Evolutionary conservation across 2,329 filamentous ascomycete genomes (phyloP), one percentile per base, ranked within the genome.

Genomic region (Colletotrichum sp.): DNA sequence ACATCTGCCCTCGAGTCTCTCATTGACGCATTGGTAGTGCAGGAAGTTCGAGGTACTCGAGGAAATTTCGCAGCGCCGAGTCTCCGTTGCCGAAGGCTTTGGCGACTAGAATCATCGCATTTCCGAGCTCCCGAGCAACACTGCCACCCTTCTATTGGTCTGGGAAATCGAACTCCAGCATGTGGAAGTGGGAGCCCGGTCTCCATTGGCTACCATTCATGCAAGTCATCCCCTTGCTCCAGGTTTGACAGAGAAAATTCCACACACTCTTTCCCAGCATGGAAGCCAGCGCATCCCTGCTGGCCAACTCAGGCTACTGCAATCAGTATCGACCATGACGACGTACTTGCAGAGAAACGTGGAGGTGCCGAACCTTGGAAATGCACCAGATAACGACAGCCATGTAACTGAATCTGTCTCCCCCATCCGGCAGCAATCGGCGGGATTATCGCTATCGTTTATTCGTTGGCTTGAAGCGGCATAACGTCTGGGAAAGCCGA

Each of bases 401-500:
- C 36, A 39, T 56, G 18, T 32, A 65, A 36, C 28, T 32, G 22
- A 28, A 10, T 12, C 32, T n/a, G 7, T n/a, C 15, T 25, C 25
- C 25, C 13, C 25, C 36, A 34, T 55, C 13, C 16, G 32, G 36
- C 5, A 43, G 32, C 28, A 25, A 66, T 28, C 61, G 18, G 8
- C 55, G 30, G 25, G 8, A 16, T 8, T 22, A 6, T 55, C 25
- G 30, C n/a, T 10, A 8, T 2, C 34, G 9, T 61, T 34, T 16
- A 64, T 75, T 75, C 73, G 73, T 39, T 72, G 73, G 69, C 62
- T 75, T 75, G 48, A 16, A 32, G 3, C 62, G 73, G 73, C 69
- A 48, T 28, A 67, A 67, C n/a, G 5, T 15, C 18, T 56, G 4
- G 5, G 30, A 64, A n/a, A 55, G 73, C 69, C 69, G 69, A 58